Evolutionary conservation across 768 basidiomycete genomes (phyloP), one percentile per base, ranked within the genome.

Genomic region (Dioszegia crocea): DNA sequence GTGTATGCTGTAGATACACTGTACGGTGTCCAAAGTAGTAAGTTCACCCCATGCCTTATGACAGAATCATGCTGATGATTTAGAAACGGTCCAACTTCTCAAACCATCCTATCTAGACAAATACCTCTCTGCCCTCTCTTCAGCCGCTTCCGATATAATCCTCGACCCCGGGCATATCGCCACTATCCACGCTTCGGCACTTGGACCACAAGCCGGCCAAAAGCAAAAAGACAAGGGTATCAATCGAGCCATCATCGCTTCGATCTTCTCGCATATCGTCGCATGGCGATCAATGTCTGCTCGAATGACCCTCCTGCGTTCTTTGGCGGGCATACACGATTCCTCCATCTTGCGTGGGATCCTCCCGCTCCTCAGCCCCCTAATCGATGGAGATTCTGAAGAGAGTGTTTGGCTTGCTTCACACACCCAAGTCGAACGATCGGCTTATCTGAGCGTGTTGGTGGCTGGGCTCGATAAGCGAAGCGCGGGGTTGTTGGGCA

Each of bases 81-180:
- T 55, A 64, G 65, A 63, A 31, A 24, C 40, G 8, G 62, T 71
- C 26, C 67, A 67, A 44, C 47, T 74, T 8, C 66, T 74, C 54
- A 68, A 75, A 58, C 62, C 63, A 11, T 50, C 62, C 10, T 67
- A 71, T 53, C 63, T 68, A 14, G 54, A 63, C 47, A 57, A 61
- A 19, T 91, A 94, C 74, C 89, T 93, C 76, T 88, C 92, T 74
- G 85, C 84, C 0, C 81, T 92, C 5, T 68, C 91, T 11, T 88
- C 89, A 0, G 80, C 85, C 2, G 71, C 91, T 10, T 78, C 91
- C 0, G 82, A 86, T 21, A 81, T 84, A 10, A 66, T 91, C 12
- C 81, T 84, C 52, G 81, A 80, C 59, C 24, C 74, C 0, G 79
- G 81, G 43, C 59, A 65, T 19, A 27, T 70, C 19, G 23, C 33